phyloP scores from a whole-genome alignment of 192 early-diverging fungal genomes.

The Mortierella alpina region DNA sequence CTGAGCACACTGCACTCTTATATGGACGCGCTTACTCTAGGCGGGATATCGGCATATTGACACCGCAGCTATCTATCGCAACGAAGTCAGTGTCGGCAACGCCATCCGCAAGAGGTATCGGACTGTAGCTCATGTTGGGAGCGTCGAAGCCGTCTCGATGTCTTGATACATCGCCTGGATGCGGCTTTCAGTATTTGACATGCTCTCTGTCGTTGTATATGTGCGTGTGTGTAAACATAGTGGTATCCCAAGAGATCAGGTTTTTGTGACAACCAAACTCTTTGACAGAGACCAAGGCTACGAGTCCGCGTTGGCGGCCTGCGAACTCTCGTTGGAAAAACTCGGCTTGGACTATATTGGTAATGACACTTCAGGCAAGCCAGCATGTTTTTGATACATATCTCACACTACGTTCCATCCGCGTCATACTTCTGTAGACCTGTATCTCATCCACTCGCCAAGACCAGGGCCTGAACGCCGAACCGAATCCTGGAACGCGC shows the following conservation, averaged over 20 bases:
- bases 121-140: too few species aligned
- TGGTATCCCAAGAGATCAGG: constrained; percentile 61
- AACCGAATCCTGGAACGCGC: constrained; percentile 60
- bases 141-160: too few species aligned
- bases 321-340: constrained; percentile 62
- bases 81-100: constrained; percentile 58
- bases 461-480: constrained; percentile 59
- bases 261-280: constrained; percentile 76
- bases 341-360: constrained; percentile 67
- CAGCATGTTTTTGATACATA: too few species aligned
- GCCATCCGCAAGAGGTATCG: constrained; percentile 57
- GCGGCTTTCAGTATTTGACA: neutral
- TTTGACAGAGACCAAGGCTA: constrained; percentile 64
- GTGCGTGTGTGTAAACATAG: constrained; percentile 5
- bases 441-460: constrained; percentile 72
- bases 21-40: constrained; percentile 18
- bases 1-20: neutral
- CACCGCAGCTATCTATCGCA: constrained; percentile 58
- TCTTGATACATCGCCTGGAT: neutral
- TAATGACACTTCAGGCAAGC: neutral
- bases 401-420: neutral
- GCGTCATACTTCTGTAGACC: constrained; percentile 34
- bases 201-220: neutral
- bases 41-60: constrained; percentile 68
- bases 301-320: constrained; percentile 59